Percentiles rank a stretch among this genome's conserved stretches.
Conservation (phyloP, 169 alveolate genomes). For the Eimeria necatrix region DNA sequence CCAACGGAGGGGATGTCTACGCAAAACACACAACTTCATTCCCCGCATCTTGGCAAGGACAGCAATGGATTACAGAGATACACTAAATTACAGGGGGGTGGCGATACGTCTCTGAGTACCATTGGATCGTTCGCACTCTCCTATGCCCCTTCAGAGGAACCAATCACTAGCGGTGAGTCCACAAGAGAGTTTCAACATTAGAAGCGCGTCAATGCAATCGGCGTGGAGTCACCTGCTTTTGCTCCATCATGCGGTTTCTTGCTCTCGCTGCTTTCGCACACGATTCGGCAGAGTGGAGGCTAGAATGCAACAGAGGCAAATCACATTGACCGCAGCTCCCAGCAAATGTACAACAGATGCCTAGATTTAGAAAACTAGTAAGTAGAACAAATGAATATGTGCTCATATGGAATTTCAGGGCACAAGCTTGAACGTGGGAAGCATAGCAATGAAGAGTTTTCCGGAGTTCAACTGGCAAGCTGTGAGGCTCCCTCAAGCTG, state of each 20-base stretch:
- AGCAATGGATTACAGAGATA: background rate
- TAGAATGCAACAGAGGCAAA: no score
- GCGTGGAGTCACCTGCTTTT: no score
- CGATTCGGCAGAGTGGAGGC: no score
- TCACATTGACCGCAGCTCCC: no score
- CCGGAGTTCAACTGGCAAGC: slow-evolving; percentile 43
- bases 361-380: no score
- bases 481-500: background rate
- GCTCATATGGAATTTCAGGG: background rate
- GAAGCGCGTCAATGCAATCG: background rate
- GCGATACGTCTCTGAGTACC: background rate
- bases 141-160: background rate
- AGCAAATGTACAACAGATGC: no score
- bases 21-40: background rate
- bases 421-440: background rate
- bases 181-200: background rate
- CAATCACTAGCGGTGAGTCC: background rate
- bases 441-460: background rate
- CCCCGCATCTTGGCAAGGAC: background rate
- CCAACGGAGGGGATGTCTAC: slow-evolving; percentile 24
- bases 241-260: no score
- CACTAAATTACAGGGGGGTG: background rate
- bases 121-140: background rate
- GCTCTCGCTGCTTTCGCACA: no score
- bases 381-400: background rate